Conservation (phyloP, 192 early-diverging fungal genomes). For the Backusella tarrabulga region DNA sequence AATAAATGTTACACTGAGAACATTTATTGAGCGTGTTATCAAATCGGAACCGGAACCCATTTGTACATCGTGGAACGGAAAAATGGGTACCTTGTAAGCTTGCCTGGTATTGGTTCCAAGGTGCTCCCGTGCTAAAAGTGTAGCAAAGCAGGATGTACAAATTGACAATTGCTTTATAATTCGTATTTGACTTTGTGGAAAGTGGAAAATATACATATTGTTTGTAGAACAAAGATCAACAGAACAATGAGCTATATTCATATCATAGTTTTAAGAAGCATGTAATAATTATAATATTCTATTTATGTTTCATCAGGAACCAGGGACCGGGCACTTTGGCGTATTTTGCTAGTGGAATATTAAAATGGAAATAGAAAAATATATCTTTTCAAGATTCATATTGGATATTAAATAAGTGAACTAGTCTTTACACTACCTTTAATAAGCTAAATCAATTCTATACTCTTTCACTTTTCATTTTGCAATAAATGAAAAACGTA, state of each 20-base stretch:
- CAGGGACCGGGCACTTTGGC: background rate
- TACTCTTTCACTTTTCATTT: no score
- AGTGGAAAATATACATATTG: background rate
- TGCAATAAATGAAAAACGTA: no score
- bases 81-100: background rate
- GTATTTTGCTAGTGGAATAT: no score
- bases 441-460: no score
- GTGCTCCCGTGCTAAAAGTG: background rate
- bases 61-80: background rate
- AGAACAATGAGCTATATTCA: background rate
- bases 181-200: background rate
- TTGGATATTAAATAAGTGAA: no score
- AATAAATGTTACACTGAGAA: background rate
- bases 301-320: background rate
- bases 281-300: background rate
- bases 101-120: background rate
- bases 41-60: slow-evolving; percentile 8
- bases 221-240: background rate
- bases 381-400: no score
- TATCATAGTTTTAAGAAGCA: background rate
- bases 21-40: background rate
- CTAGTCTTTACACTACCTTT: no score
- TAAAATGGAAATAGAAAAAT: no score
- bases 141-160: background rate
- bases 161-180: background rate